phyloP scores from a whole-genome alignment of 2,329 filamentous ascomycete species.

The Penicillium sp. region DNA sequence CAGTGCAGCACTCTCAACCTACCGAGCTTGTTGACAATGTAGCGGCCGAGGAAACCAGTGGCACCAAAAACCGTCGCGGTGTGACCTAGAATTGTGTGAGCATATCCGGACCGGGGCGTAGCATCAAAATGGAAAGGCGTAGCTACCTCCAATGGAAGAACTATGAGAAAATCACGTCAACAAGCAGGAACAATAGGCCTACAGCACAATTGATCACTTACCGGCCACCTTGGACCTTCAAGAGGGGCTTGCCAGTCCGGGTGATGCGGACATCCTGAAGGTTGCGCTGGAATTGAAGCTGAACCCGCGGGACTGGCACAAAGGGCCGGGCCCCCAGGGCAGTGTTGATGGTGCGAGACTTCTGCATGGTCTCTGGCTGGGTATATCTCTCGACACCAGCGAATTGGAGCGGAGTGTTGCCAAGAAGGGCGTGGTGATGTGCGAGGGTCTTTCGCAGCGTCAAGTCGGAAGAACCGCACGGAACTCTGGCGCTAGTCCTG shows the following conservation, averaged over 20 bases:
- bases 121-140: constrained; percentile 17
- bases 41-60: constrained; percentile 90
- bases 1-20: constrained; percentile 25
- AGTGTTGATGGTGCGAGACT: constrained; percentile 43
- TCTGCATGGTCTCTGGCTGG: constrained; percentile 43
- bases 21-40: constrained; percentile 95
- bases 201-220: constrained; percentile 46
- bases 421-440: constrained; percentile 23
- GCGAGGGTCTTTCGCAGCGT: constrained; percentile 28
- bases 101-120: constrained; percentile 14
- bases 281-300: constrained; percentile 44
- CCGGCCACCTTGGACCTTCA: constrained; percentile 87
- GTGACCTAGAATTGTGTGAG: constrained; percentile 62
- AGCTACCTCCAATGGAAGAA: constrained; percentile 78
- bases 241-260: constrained; percentile 90
- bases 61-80: constrained; percentile 97
- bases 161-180: constrained; percentile 45
- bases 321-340: constrained; percentile 39
- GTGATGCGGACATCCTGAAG: constrained; percentile 87
- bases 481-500: constrained; percentile 32
- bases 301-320: constrained; percentile 34
- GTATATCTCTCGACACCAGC: constrained; percentile 26
- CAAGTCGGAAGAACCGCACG: constrained; percentile 27
- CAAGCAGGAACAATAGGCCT: constrained; percentile 7
- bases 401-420: constrained; percentile 24